A percentile compares a stretch with the other conserved stretches of the same genome.
Evolutionary conservation across 345 rosid species (phyloP).

Genomic region (Eucalyptus urophylla): DNA sequence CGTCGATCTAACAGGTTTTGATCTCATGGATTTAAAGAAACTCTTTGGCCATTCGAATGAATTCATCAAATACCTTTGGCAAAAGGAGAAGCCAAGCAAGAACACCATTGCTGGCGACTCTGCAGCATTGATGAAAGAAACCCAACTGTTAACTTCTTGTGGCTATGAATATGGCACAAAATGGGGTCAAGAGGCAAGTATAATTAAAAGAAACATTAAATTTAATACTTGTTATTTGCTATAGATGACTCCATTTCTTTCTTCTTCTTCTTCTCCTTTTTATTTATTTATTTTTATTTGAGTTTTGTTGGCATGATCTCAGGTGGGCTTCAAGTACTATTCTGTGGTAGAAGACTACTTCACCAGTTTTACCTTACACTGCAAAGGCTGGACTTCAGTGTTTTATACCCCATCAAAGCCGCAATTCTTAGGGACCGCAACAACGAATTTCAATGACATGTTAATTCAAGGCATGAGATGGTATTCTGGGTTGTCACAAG

Average conservation of each 20-base stretch:
- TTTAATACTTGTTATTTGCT: not conserved
- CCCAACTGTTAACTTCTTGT: constrained; percentile 14
- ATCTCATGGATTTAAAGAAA: not conserved
- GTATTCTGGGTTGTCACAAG: constrained; percentile 9
- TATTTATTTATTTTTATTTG: not conserved
- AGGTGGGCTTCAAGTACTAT: constrained; percentile 28
- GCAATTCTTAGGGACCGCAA: constrained; percentile 14
- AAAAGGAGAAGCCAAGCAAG: not conserved
- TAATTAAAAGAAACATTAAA: not conserved
- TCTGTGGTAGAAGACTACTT: constrained; percentile 26
- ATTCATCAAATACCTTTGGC: constrained; percentile 6
- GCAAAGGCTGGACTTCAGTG: constrained; percentile 26
- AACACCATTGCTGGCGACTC: not conserved
- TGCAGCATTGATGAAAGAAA: not conserved
- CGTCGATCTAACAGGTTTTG: not conserved
- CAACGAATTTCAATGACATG: constrained; percentile 7
- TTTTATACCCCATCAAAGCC: constrained; percentile 14
- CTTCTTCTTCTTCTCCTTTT: not conserved
- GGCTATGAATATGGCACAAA: constrained; percentile 6
- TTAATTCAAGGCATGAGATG: constrained; percentile 24
- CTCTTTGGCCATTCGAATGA: constrained; percentile 17
- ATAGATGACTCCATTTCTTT: not conserved
- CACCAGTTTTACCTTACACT: constrained; percentile 15
- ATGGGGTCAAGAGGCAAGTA: constrained; percentile 32
- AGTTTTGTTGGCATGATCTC: not conserved